phyloP scores from a whole-genome alignment of 257 asterid genomes.

The Fraxinus cuspidata region DNA sequence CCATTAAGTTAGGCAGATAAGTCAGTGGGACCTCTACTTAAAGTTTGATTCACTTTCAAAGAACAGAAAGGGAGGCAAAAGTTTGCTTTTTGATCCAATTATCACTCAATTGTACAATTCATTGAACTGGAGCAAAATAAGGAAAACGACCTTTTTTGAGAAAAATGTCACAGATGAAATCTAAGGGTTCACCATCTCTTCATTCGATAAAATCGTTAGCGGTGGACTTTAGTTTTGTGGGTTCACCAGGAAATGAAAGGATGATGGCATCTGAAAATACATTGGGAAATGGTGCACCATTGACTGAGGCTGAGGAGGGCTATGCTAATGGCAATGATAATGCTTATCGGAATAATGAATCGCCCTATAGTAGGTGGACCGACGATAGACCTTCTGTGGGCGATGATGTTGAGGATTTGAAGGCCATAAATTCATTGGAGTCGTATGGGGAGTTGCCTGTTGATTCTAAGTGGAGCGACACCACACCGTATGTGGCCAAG shows the following conservation, averaged over 20 bases:
- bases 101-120: conserved; percentile 45
- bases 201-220: conserved; percentile 79
- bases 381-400: conserved; percentile 48
- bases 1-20: conserved; percentile 74
- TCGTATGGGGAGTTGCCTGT: conserved; percentile 38
- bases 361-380: conserved; percentile 67
- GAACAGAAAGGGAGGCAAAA: conserved; percentile 43
- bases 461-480: conserved; percentile 80
- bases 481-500: conserved; percentile 63
- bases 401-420: conserved; percentile 55
- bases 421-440: conserved; percentile 36
- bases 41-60: conserved; percentile 57
- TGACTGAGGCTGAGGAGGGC: conserved; percentile 29
- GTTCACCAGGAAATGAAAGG: conserved; percentile 42
- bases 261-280: conserved; percentile 43
- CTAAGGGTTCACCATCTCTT: conserved; percentile 42
- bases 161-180: conserved; percentile 57
- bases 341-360: conserved; percentile 56
- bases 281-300: conserved; percentile 41
- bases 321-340: conserved; percentile 37
- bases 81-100: conserved; percentile 72
- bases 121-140: conserved; percentile 41
- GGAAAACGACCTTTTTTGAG: conserved; percentile 21
- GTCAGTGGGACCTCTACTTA: conserved; percentile 61
- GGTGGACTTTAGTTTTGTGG: conserved; percentile 54